These are phyloP conservation scores for Ceratocystis eucalypticola DNA, from an alignment of 2,329 filamentous ascomycete genomes.

Conservation along the genomic window DNA sequence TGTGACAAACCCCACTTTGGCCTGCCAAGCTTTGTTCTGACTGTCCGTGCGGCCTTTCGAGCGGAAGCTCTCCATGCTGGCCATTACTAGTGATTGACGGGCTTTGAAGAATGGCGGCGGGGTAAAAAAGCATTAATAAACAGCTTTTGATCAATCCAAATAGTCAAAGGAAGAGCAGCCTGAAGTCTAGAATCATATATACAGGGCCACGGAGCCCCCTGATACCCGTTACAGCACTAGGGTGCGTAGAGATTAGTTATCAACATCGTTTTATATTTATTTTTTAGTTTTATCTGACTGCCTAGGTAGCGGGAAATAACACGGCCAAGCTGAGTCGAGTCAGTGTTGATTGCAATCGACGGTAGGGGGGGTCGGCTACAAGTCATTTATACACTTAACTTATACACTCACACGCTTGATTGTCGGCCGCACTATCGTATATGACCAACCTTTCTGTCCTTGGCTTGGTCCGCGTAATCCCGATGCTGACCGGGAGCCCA, in stretches of 20 bases:
- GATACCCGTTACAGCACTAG: too few relatives aligned
- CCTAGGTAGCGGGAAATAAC: neutral
- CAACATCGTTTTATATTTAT: too few relatives aligned
- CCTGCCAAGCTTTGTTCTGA: conserved; percentile 2
- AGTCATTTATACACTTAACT: too few relatives aligned
- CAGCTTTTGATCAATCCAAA: too few relatives aligned
- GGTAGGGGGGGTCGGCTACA: too few relatives aligned
- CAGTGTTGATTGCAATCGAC: neutral
- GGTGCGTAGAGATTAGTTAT: too few relatives aligned
- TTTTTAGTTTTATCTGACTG: too few relatives aligned
- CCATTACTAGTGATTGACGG: neutral
- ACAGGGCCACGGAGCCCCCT: too few relatives aligned
- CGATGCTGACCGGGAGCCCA: neutral
- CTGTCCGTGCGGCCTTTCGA: neutral
- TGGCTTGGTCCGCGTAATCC: neutral
- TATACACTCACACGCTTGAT: too few relatives aligned
- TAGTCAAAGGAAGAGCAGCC: too few relatives aligned
- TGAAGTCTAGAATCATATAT: too few relatives aligned
- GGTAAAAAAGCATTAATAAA: neutral
- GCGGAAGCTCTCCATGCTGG: neutral
- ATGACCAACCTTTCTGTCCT: neutral
- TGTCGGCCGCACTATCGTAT: neutral
- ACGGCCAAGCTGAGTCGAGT: neutral
- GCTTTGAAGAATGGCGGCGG: neutral
- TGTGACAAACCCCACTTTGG: neutral